Base-by-base conservation (phyloP, 1,139 yeast genomes). In the Yamadazyma spencermartinsiae region DNA sequence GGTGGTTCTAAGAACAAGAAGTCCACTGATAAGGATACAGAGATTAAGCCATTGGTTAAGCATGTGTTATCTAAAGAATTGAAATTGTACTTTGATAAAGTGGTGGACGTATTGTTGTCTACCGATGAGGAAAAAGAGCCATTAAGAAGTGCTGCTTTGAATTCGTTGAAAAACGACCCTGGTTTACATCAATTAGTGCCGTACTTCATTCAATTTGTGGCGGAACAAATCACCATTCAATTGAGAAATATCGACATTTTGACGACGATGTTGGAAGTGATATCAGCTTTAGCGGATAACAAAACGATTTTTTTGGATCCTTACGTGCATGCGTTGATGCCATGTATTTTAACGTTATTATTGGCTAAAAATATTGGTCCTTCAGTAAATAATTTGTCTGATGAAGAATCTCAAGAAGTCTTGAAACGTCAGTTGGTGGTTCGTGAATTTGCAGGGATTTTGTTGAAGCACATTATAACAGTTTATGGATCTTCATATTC, bases 121-220 rank as follows among this genome's bases (percentile, higher is more conserved):
- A 74, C 78, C 12, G 78, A 76, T 15, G 71, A 78, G 0, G 80
- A 76, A 38, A 76, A 79, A 48, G 88, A 80, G 42, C 65, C 68
- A 37, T 65, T 87, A 54, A 79, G 79, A 49, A 76, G 76, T 31
- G 95, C 97, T 0, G 97, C 97, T 1, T 68, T 92, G 39, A 82
- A 83, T 32, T 85, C 96, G 11, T 70, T 92, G 44, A 79, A 87
- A 43, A 82, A 86, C 33, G 99, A 94, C 56, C 96, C 98, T 1
- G 99, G 99, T 24, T 69, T 94, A 43, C 98, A 94, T 65, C 99
- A 94, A 61, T 68, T 94, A 38, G 94, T 94, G 5, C 99, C 99
- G 2, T 94, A 94, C 58, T 87, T 94, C 52, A 89, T 92, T 39
- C 98, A 92, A 57, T 90, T 92, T 59, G 89, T 89, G 19, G 96